Percentiles rank a stretch among this genome's conserved stretches.
phyloP scores from a whole-genome alignment of 441 rosid species.

The Geranium incanum region DNA sequence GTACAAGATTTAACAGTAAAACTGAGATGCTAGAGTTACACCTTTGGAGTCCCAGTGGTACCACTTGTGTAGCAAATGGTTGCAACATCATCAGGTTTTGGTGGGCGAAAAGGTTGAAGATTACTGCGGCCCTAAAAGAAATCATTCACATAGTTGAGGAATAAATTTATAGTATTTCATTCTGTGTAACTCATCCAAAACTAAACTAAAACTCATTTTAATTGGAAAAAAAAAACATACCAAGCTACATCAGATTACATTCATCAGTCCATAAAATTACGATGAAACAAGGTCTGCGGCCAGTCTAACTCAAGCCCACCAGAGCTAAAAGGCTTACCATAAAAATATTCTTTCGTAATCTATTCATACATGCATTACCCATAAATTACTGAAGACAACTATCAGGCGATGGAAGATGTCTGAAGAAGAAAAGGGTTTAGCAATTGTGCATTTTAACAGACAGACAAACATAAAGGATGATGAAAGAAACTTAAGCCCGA shows the following conservation, averaged over 20 bases:
- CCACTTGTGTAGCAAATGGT: slow-evolving; percentile 98
- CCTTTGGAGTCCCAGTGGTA: slow-evolving; percentile 99
- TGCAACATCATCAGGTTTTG: slow-evolving; percentile 83
- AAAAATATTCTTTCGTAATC: neutral
- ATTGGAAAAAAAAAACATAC: neutral
- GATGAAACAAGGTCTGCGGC: neutral
- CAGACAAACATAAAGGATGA: neutral
- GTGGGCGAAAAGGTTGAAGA: slow-evolving; percentile 73
- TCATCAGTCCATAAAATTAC: slow-evolving; percentile 3
- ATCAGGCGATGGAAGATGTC: neutral
- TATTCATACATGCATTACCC: neutral
- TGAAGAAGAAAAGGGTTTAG: neutral
- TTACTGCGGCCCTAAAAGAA: slow-evolving; percentile 73
- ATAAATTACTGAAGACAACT: neutral
- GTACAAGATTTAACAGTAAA: slow-evolving; percentile 15
- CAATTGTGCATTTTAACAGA: neutral
- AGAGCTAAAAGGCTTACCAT: neutral
- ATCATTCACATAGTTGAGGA: slow-evolving; percentile 25
- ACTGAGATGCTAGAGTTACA: slow-evolving; percentile 25
- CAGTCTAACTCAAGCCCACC: slow-evolving; percentile 4
- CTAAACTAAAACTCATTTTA: neutral
- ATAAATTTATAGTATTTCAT: slow-evolving; percentile 16
- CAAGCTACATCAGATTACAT: neutral
- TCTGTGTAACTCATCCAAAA: neutral
- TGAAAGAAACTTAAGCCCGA: neutral